Percentiles rank a stretch among this genome's conserved stretches.
These are phyloP conservation scores for Hypsizygus marmoreus DNA, from an alignment of 768 basidiomycete genomes.

Conservation along the genomic window DNA sequence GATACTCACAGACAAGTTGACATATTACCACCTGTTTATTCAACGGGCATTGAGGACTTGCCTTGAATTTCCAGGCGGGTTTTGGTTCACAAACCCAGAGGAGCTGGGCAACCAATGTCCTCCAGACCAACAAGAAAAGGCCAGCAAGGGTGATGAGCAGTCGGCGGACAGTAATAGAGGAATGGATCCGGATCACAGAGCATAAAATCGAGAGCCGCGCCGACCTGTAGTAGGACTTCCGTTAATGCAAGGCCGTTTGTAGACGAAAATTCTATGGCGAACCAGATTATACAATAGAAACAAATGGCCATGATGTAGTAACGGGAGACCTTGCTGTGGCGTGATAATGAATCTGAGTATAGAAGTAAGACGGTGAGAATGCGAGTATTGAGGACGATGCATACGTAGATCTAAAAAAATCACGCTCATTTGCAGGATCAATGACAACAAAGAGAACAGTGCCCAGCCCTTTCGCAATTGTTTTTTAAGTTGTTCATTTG, in stretches of 20 bases:
- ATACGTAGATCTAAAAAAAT: constrained; percentile 25
- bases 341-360: not conserved
- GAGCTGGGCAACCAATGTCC: constrained; percentile 44
- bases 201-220: constrained; percentile 53
- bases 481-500: no score
- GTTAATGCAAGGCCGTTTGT: not conserved
- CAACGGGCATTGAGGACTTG: constrained; percentile 42
- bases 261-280: not conserved
- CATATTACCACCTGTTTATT: constrained; percentile 47
- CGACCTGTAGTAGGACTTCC: constrained; percentile 33
- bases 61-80: constrained; percentile 37
- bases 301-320: constrained; percentile 36
- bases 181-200: constrained; percentile 53
- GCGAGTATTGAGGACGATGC: not conserved
- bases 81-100: constrained; percentile 43
- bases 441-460: constrained; percentile 25
- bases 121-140: constrained; percentile 27
- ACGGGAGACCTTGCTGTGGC: constrained; percentile 16
- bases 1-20: constrained; percentile 50
- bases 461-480: constrained; percentile 34
- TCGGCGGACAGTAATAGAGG: constrained; percentile 24
- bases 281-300: constrained; percentile 43
- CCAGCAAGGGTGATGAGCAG: constrained; percentile 29
- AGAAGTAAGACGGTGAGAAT: not conserved
- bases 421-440: constrained; percentile 26